Base-by-base conservation (phyloP, 2,329 filamentous ascomycete genomes). In the Chaetomiaceae sp. region DNA sequence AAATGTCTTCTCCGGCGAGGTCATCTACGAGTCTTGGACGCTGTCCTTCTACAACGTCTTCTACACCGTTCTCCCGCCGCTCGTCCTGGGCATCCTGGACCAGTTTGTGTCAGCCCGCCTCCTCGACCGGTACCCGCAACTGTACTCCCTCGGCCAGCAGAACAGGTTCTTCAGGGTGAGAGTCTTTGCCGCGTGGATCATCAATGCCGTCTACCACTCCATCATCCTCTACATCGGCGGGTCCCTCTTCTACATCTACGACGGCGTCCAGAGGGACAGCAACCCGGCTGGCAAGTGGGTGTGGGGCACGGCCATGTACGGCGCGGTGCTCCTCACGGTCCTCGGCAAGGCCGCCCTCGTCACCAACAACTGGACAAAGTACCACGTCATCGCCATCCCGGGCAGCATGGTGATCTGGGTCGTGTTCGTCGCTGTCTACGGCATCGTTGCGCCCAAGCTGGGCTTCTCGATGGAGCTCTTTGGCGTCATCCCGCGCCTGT, bases 1-100 rank as follows among this genome's bases (percentile, higher is more conserved):
- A 79, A 99, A 99, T 68, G 88, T 89, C 58, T 99, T 97, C 70
- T 97, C 92, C 1, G 93, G 93, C 45, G 86, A 96, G 67, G 89
- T 97, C 65, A 97, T 99, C 66, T 97, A 91, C 78, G 93, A 99
- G 71, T 97, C 93, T 9, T 99, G 95, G 95, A 96, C 91, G 0
- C 75, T 99, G n/a, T 96, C 92, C 7, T 95, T 97, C 73, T 99
- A 96, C 78, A 99, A 99, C 74, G 90, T 99, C 68, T 87, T 99
- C 68, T 99, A 95, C 73, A 99, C 93, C 0, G 87, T 95, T 17
- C 75, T 96, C 16, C 93, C 93, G 14, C 93, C 93, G 1, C 85
- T 99, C 54, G 92, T 89, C 1, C 85, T 99, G 65, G 93, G 93
- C 61, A 95, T 99, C 57, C 89, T 96, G 58, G 95, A 99, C 68